A percentile compares a stretch with the other conserved stretches of the same genome.
These are phyloP conservation scores for Protomyces pachydermus DNA, from an alignment of 1,139 yeast genomes.

Conservation along the genomic window DNA sequence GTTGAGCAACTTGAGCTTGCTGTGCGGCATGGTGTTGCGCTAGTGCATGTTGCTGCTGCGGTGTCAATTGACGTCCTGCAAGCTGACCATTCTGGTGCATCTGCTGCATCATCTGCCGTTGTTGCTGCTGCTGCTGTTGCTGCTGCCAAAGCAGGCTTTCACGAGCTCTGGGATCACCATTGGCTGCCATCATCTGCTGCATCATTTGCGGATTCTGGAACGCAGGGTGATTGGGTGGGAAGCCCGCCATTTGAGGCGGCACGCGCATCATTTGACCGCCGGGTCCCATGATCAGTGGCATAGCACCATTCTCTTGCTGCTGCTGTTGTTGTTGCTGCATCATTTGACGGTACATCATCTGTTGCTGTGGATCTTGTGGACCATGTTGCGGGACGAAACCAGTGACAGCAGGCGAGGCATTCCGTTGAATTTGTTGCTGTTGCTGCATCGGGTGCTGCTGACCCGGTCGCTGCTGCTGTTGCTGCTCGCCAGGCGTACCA, in stretches of 20 bases:
- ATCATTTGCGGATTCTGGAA: constrained; percentile 24
- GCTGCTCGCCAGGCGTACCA: constrained; percentile 62
- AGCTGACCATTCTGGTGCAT: constrained; percentile 36
- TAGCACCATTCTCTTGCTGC: constrained; percentile 20
- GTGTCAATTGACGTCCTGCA: constrained; percentile 34
- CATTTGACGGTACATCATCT: constrained; percentile 28
- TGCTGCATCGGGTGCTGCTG: constrained; percentile 37
- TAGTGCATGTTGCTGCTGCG: constrained; percentile 29
- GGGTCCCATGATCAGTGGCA: constrained; percentile 28
- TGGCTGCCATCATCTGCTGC: constrained; percentile 27
- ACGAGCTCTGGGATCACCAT: constrained; percentile 17
- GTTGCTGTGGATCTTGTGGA: constrained; percentile 20
- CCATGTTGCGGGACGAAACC: constrained; percentile 29
- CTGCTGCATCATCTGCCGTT: constrained; percentile 32
- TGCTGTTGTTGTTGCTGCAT: constrained; percentile 26
- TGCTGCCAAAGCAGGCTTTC: constrained; percentile 18
- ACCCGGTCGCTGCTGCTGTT: constrained; percentile 41
- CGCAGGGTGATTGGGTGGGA: constrained; percentile 26
- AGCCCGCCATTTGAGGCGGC: constrained; percentile 17
- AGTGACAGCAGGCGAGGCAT: constrained; percentile 27
- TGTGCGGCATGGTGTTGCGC: constrained; percentile 26
- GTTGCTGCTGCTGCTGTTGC: constrained; percentile 34
- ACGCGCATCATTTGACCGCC: constrained; percentile 26
- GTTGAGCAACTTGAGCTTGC: constrained; percentile 29
- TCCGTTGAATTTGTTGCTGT: constrained; percentile 25